Evolutionary conservation across 371 early-diverging fungal species (phyloP), one percentile per base, ranked within the genome.

Genomic region (Mucor racemosus): DNA sequence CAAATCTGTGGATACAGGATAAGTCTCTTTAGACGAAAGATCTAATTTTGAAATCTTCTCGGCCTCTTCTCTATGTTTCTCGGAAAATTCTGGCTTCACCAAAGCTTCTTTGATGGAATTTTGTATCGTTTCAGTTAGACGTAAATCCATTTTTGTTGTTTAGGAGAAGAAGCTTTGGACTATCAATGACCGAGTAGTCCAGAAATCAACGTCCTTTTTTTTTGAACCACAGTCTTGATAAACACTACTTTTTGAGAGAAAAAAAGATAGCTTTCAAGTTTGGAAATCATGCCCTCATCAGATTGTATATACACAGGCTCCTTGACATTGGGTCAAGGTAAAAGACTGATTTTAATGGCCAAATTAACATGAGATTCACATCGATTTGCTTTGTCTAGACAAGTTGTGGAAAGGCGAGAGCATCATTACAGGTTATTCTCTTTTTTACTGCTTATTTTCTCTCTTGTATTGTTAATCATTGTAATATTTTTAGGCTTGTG

Each of bases 91-190:
- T 3, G 56, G 53, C 10, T 60, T 42, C 19, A 68, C 60, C 5
- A 71, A 26, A 7, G 71, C 73, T 11, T 39, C 42, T 31, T 61
- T 36, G 5, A 74, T 42, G 13, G 62, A 58, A 4, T 66, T 42
- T 38, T 79, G 74, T 19, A 78, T 78, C 2, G 13, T 0, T 41
- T 65, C 48, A 48, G 79, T 79, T 17, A 79, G 59, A 19, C 41
- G 62, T 34, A 78, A 50, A 35, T 74, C 69, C 78, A 78, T 78
- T 35, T 55, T 10, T 31, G 26, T 6, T 21, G 46, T 38, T 44
- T 54, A 39, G 35, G 35, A 55, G 53, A 66, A 60, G 41, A 53
- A 21, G 53, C 13, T 21, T 13, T 53, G 4, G 53, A 48, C 53
- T 14, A 26, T 13, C 53, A 26, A 9, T 7, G 38, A 53, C 17